phyloP scores from a whole-genome alignment of 75 land plant species.

The Cryptomeria japonica region DNA sequence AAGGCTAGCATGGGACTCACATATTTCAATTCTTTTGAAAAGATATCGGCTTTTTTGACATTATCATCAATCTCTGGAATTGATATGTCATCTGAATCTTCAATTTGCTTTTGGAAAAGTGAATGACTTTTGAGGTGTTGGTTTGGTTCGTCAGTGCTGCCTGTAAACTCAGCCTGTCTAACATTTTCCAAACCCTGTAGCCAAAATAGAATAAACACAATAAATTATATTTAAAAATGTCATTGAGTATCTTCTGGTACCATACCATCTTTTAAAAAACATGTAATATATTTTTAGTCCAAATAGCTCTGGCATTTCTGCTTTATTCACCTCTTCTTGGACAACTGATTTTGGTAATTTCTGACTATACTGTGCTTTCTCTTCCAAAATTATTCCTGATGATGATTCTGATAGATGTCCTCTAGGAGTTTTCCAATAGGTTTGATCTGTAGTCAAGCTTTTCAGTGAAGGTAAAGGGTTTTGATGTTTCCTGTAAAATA shows the following conservation, averaged over 20 bases:
- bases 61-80: constrained; percentile 30
- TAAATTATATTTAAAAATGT: not conserved
- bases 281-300: not conserved
- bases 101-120: constrained; percentile 12
- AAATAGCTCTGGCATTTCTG: not conserved
- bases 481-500: not conserved
- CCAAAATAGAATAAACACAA: not conserved
- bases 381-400: not conserved
- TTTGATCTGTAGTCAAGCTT: not conserved
- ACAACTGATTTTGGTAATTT: not conserved
- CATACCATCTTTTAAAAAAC: not conserved
- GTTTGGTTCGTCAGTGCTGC: not conserved
- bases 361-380: not conserved
- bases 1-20: constrained; percentile 27
- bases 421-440: not conserved
- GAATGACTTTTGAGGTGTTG: not conserved
- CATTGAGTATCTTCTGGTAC: not conserved
- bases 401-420: not conserved
- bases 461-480: not conserved
- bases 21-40: constrained; percentile 51
- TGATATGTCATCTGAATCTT: constrained; percentile 24
- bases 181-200: constrained; percentile 2
- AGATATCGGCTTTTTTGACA: constrained; percentile 54
- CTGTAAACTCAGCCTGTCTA: not conserved
- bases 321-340: constrained; percentile 5